Conservation (phyloP, 805 yeast genomes). For the Cyberlindnera subsufficiens region DNA sequence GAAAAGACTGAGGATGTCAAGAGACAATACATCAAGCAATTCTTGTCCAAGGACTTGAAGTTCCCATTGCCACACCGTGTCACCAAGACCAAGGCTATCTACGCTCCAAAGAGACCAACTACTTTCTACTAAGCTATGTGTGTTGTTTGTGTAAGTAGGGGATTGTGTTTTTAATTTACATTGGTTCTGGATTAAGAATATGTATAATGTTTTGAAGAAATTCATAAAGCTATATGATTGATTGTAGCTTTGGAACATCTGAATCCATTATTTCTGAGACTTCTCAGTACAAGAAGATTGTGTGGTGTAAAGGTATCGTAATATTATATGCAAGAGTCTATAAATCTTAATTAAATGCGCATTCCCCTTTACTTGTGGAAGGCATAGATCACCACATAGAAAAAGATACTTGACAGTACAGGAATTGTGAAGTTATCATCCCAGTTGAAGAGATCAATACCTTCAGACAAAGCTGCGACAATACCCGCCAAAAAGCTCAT, state of each 20-base stretch:
- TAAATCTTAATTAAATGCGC: no score
- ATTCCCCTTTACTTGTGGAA: slow-evolving; percentile 19
- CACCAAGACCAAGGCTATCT: slow-evolving; percentile 82
- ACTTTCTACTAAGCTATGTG: slow-evolving; percentile 74
- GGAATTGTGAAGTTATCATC: slow-evolving; percentile 97
- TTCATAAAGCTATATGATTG: slow-evolving; percentile 4
- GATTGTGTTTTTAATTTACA: slow-evolving; percentile 9
- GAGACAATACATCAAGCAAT: slow-evolving; percentile 99
- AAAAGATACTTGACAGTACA: slow-evolving; percentile 65
- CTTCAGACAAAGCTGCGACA: slow-evolving; percentile 83
- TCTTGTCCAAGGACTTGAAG: slow-evolving; percentile 89
- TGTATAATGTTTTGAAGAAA: slow-evolving; percentile 14
- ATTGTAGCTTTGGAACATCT: background rate
- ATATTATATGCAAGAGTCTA: background rate
- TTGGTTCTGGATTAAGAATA: slow-evolving; percentile 8
- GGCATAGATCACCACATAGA: slow-evolving; percentile 41
- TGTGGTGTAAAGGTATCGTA: background rate
- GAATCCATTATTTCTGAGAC: background rate
- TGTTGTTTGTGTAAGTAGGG: slow-evolving; percentile 3
- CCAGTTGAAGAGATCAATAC: slow-evolving; percentile 64
- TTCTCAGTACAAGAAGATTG: background rate
- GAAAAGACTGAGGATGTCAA: slow-evolving; percentile 96
- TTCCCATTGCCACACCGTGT: slow-evolving; percentile 99
- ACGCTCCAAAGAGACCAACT: slow-evolving; percentile 89
- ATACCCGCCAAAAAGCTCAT: slow-evolving; percentile 66